Conservation (phyloP, 768 basidiomycete species). For the Sistotremastrum suecicum region DNA sequence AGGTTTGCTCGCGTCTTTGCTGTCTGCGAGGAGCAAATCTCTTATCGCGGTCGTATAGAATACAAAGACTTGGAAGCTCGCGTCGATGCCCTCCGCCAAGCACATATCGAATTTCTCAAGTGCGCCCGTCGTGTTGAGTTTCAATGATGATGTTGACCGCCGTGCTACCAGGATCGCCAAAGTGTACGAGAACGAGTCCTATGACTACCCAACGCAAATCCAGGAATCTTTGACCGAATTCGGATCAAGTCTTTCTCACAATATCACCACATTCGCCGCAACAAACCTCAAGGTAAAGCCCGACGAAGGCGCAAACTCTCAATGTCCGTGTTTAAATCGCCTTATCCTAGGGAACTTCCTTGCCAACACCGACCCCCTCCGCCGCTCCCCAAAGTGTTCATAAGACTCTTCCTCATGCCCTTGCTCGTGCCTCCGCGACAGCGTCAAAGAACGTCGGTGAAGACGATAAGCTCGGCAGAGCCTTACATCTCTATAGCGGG, state of each 20-base stretch:
- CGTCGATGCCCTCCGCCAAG: conserved; percentile 79
- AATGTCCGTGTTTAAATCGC: background rate
- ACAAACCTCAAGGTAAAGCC: conserved; percentile 51
- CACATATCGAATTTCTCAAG: conserved; percentile 71
- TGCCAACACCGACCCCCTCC: conserved; percentile 58
- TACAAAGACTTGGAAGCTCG: conserved; percentile 93
- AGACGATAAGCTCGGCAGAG: conserved; percentile 62
- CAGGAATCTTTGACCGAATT: conserved; percentile 70
- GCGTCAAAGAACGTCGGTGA: conserved; percentile 36
- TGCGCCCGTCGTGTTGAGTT: conserved; percentile 18
- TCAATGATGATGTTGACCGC: background rate
- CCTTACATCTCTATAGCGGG: conserved; percentile 61
- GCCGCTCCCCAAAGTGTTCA: conserved; percentile 49
- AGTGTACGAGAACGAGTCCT: conserved; percentile 79
- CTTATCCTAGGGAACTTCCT: conserved; percentile 48
- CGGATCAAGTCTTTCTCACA: conserved; percentile 53
- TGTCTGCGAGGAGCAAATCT: no score
- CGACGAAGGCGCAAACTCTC: background rate
- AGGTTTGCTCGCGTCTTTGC: conserved; percentile 29
- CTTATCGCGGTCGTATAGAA: conserved; percentile 33
- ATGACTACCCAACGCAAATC: conserved; percentile 83
- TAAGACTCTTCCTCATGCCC: conserved; percentile 95
- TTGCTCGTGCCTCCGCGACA: conserved; percentile 63
- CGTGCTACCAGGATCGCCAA: conserved; percentile 50
- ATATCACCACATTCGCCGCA: conserved; percentile 73